Percentiles rank a stretch among this genome's conserved stretches.
Conservation (phyloP, 2,329 filamentous ascomycete genomes). For the Colletotrichum sublineola region DNA sequence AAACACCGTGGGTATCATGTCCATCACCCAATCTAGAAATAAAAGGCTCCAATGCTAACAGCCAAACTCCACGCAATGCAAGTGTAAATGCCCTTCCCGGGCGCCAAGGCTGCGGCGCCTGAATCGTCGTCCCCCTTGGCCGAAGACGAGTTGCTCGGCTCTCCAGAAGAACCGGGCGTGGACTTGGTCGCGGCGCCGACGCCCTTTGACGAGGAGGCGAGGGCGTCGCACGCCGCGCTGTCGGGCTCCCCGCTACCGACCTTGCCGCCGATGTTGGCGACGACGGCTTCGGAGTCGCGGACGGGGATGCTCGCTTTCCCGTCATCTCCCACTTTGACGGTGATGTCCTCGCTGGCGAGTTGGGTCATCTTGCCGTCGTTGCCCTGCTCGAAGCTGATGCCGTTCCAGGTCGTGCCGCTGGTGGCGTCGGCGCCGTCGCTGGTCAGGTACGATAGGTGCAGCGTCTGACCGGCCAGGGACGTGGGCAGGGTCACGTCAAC, state of each 20-base stretch:
- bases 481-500: slow-evolving; percentile 26
- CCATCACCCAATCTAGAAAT: slow-evolving; percentile 19
- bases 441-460: slow-evolving; percentile 36
- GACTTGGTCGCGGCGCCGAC: slow-evolving; percentile 29
- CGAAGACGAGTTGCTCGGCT: slow-evolving; percentile 29
- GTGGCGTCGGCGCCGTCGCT: slow-evolving; percentile 38
- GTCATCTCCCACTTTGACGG: slow-evolving; percentile 16
- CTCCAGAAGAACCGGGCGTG: slow-evolving; percentile 29
- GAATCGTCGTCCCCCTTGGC: slow-evolving; percentile 13
- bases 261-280: slow-evolving; percentile 28
- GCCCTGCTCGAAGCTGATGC: slow-evolving; percentile 37
- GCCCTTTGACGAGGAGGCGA: slow-evolving; percentile 21
- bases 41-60: slow-evolving; percentile 26
- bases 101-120: slow-evolving; percentile 11
- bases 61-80: slow-evolving; percentile 41
- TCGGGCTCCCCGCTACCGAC: slow-evolving; percentile 32
- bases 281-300: slow-evolving; percentile 33
- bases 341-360: slow-evolving; percentile 27
- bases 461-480: slow-evolving; percentile 27
- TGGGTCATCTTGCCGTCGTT: slow-evolving; percentile 24
- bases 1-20: slow-evolving; percentile 34
- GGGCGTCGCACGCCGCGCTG: slow-evolving; percentile 26
- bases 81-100: slow-evolving; percentile 8
- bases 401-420: slow-evolving; percentile 35
- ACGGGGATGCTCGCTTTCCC: slow-evolving; percentile 35